Conservation (phyloP, 2,329 filamentous ascomycete species). For the Aureobasidium lini region DNA sequence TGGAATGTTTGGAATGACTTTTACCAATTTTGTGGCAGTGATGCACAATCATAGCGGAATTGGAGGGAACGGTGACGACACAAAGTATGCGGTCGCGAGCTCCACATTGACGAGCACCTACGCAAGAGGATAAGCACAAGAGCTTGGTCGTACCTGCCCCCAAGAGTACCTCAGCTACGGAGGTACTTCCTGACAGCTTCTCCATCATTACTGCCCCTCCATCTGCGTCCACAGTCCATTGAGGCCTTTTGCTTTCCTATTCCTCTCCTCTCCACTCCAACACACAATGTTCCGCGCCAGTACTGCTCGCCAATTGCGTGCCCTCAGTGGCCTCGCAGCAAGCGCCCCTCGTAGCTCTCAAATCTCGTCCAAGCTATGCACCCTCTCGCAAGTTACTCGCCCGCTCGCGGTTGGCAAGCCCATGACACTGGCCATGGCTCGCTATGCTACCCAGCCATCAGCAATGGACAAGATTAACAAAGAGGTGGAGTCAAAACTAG, state of each 20-base stretch:
- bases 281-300: slow-evolving; percentile 34
- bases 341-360: slow-evolving; percentile 20
- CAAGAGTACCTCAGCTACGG: background rate
- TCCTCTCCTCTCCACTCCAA: background rate
- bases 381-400: slow-evolving; percentile 27
- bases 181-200: background rate
- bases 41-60: background rate
- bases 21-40: too few species aligned
- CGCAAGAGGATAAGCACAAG: slow-evolving; percentile 1
- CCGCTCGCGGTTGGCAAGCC: slow-evolving; percentile 28
- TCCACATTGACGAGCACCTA: slow-evolving; percentile 1
- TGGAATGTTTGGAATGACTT: too few species aligned
- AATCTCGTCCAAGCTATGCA: slow-evolving; percentile 37
- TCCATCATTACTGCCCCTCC: background rate
- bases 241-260: background rate
- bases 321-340: slow-evolving; percentile 26
- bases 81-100: background rate
- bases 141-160: background rate
- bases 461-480: slow-evolving; percentile 44
- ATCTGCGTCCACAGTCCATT: background rate
- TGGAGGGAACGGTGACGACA: background rate
- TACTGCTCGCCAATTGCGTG: slow-evolving; percentile 37
- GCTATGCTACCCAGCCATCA: slow-evolving; percentile 16
- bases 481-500: slow-evolving; percentile 49
- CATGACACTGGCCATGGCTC: slow-evolving; percentile 21